Base-by-base conservation (phyloP, 768 basidiomycete genomes). In the Pisolithus tinctorius region DNA sequence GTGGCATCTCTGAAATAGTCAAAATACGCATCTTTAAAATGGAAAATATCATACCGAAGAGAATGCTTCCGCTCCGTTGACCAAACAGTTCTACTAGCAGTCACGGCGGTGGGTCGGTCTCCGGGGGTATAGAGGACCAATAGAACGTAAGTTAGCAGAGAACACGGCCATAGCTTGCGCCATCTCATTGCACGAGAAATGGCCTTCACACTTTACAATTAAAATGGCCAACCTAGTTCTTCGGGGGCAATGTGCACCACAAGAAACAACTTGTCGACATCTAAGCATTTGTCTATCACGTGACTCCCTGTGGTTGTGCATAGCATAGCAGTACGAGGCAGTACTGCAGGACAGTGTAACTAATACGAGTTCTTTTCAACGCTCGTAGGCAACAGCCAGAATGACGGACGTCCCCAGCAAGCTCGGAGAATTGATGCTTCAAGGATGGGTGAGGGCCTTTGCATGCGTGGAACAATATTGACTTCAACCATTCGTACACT, bases 381-480 rank as follows among this genome's bases (percentile, higher is more conserved):
- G n/a, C 17, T n/a, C 10, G 40, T 41, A 41, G n/a, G 17, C 43
- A 47, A 37, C 50, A 49, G 25, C 54, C 48, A 25, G 70, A 26
- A 67, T 81, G 40, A 65, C 73, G 38, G 77, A 84, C 58, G 75
- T 86, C 9, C 80, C 87, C n/a, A 67, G 68, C 52, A 76, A 69
- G 37, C 74, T 90, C 14, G 85, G 85, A 4, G 78, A 83, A 55
- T 84, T 79, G 54, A 81, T 91, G 81, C 70, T 88, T 56, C 82
- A 79, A 65, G 88, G 88, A 58, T 88, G 86, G 86, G 87, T 86
- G 52, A 53, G 72, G 61, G 6, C 34, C 9, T 48, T 31, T 26
- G 34, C 11, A 39, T 17, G 6, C 39, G 44, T 4, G 17, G 14
- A 14, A 23, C 37, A 45, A 17, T 34, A 36, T 55, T 50, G 44